Evolutionary conservation across 1,284 basidiomycete genomes (phyloP), one percentile per base, ranked within the genome.

Genomic region (Ganoderma resinaceum): DNA sequence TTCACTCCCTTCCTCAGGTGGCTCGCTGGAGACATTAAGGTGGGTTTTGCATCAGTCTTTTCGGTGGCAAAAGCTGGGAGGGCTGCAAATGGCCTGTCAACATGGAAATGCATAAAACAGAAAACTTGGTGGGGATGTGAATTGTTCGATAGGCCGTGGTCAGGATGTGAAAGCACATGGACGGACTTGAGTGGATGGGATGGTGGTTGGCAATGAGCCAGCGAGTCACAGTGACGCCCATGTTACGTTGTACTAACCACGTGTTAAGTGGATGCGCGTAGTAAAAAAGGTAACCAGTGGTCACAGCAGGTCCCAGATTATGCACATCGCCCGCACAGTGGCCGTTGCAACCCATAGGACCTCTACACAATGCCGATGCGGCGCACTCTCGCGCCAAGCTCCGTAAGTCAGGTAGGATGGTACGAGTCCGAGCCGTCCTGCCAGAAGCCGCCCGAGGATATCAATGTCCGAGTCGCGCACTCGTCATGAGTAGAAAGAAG

Each of bases 401-500:
- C 20, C n/a, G 43, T 11, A 46, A 7, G n/a, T n/a, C 9, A 46
- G n/a, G 8, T n/a, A 46, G n/a, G 8, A 46, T 12, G 9, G 20
- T 46, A n/a, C n/a, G n/a, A n/a, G n/a, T n/a, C n/a, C n/a, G n/a
- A n/a, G n/a, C n/a, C 20, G 43, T 46, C 43, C n/a, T 46, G 20
- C 1, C 20, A n/a, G 11, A n/a, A 42, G 23, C 23, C 46, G 23
- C 23, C 23, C 26, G 46, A 26, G 7, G 8, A 49, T 49, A 12
- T 12, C 46, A n/a, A n/a, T n/a, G n/a, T n/a, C n/a, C n/a, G n/a
- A n/a, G 46, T 14, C 23, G 40, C 23, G n/a, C 31, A 2, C 33
- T 33, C 29, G n/a, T 31, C 16, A 20, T 57, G 55, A 35, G 55
- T n/a, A 57, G 18, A 57, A 57, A 57, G 55, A 57, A 57, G 55